These are phyloP conservation scores for Mycosphaerella sp. DNA, from an alignment of 2,329 filamentous ascomycete species.

Conservation along the genomic window DNA sequence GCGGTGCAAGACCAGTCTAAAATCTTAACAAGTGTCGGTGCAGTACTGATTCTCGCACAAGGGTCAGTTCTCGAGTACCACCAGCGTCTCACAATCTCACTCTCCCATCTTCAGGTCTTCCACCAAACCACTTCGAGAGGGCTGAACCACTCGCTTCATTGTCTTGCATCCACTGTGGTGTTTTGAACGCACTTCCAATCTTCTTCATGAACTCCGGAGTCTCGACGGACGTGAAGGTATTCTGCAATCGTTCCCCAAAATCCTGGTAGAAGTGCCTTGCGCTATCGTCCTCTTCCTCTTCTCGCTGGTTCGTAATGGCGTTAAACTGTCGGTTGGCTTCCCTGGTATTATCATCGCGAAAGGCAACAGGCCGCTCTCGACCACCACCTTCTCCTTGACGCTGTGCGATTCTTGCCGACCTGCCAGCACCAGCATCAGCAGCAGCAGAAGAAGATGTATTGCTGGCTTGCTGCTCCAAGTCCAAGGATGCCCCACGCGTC, in stretches of 20 bases:
- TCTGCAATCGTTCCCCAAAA: conserved; percentile 78
- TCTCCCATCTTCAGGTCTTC: conserved; percentile 28
- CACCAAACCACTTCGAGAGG: conserved; percentile 33
- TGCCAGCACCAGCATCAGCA: background rate
- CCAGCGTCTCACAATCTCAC: conserved; percentile 22
- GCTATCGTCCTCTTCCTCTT: conserved; percentile 56
- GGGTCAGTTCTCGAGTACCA: no score
- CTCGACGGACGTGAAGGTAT: conserved; percentile 80
- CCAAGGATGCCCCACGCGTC: conserved; percentile 26
- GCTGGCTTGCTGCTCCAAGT: conserved; percentile 22
- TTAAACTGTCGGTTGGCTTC: conserved; percentile 31
- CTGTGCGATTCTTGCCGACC: background rate
- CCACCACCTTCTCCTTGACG: conserved; percentile 6
- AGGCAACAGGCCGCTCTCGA: background rate
- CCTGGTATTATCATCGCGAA: conserved; percentile 17
- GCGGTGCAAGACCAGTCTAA: background rate
- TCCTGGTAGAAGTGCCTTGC: conserved; percentile 66
- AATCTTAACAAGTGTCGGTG: no score
- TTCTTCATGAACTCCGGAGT: conserved; percentile 69
- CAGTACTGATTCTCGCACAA: no score
- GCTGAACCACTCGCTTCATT: conserved; percentile 21
- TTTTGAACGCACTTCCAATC: conserved; percentile 61
- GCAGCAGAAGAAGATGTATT: conserved; percentile 2
- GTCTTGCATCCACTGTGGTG: conserved; percentile 67
- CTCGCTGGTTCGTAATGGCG: conserved; percentile 25